Evolutionary conservation across 2,329 filamentous ascomycete genomes (phyloP).

Genomic region (Penicillium sp.): DNA sequence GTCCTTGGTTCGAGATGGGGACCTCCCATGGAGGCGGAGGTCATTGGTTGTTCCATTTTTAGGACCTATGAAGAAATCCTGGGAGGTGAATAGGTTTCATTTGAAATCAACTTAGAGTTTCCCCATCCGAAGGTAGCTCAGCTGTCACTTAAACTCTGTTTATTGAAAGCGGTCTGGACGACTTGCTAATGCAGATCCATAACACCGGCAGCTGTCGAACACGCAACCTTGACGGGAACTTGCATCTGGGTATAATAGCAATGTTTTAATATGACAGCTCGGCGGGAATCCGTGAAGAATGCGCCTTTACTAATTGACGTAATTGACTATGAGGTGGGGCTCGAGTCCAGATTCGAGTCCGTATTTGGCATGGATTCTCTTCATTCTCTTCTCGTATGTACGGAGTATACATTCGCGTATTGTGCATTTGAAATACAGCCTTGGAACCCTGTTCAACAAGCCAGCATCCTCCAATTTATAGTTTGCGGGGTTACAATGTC

Average conservation of each 20-base stretch:
- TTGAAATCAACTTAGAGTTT: not conserved
- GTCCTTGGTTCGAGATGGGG: not conserved
- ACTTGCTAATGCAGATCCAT: slow-evolving; percentile 13
- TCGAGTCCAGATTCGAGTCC: not conserved
- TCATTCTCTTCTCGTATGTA: too few species aligned
- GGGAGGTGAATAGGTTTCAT: too few species aligned
- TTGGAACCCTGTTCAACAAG: not conserved
- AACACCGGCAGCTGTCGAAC: slow-evolving; percentile 11
- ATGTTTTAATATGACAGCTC: not conserved
- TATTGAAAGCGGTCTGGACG: slow-evolving; percentile 10
- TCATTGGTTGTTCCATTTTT: slow-evolving; percentile 6
- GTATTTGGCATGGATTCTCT: not conserved
- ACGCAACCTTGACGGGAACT: slow-evolving; percentile 1
- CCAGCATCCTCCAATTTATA: not conserved
- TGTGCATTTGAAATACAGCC: slow-evolving; percentile 6
- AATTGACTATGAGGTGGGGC: not conserved
- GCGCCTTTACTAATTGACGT: not conserved
- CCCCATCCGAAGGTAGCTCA: slow-evolving; percentile 10
- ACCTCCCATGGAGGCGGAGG: slow-evolving; percentile 6
- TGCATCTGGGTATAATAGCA: slow-evolving; percentile 5
- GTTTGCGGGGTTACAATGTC: not conserved
- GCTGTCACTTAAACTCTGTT: slow-evolving; percentile 10
- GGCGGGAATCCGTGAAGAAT: not conserved
- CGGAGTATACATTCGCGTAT: not conserved
- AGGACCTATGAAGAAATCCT: not conserved